Evolutionary conservation across 345 rosid species (phyloP).

Genomic region (Pistacia integerrima): DNA sequence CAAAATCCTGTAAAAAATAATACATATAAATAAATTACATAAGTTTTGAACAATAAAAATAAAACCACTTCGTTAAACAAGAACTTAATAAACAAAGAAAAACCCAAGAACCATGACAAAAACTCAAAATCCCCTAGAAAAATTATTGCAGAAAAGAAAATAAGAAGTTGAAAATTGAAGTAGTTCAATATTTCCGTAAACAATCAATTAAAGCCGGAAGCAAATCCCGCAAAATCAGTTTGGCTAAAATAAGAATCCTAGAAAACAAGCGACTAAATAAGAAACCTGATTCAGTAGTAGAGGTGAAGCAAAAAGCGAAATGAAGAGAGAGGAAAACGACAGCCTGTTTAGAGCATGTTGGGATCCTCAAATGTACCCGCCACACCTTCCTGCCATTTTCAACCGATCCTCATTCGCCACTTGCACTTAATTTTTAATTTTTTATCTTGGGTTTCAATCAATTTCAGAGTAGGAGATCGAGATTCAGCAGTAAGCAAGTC

Average conservation of each 20-base stretch:
- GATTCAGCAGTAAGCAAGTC: too few relatives aligned
- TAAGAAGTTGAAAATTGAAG: neutral
- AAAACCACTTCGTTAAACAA: neutral
- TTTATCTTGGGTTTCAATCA: too few relatives aligned
- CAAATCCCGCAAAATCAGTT: too few relatives aligned
- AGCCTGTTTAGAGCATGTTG: constrained; percentile 10
- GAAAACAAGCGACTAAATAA: neutral
- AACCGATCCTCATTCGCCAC: too few relatives aligned
- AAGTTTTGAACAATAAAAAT: too few relatives aligned
- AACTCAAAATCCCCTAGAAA: neutral
- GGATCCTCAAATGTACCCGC: constrained; percentile 15
- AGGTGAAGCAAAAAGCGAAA: constrained; percentile 21
- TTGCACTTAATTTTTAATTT: too few relatives aligned
- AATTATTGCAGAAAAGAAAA: neutral
- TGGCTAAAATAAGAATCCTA: too few relatives aligned
- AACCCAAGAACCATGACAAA: neutral
- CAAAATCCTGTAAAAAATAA: constrained; percentile 38
- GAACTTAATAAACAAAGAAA: neutral
- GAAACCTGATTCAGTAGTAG: constrained; percentile 14
- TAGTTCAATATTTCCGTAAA: neutral
- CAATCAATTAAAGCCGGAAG: too few relatives aligned
- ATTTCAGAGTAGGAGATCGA: too few relatives aligned
- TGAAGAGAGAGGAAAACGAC: constrained; percentile 24
- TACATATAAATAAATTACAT: constrained; percentile 2
- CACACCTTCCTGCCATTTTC: too few relatives aligned